Evolutionary conservation across 768 basidiomycete genomes (phyloP), one percentile per base, ranked within the genome.

Genomic region (Rhizopogon vesiculosus): DNA sequence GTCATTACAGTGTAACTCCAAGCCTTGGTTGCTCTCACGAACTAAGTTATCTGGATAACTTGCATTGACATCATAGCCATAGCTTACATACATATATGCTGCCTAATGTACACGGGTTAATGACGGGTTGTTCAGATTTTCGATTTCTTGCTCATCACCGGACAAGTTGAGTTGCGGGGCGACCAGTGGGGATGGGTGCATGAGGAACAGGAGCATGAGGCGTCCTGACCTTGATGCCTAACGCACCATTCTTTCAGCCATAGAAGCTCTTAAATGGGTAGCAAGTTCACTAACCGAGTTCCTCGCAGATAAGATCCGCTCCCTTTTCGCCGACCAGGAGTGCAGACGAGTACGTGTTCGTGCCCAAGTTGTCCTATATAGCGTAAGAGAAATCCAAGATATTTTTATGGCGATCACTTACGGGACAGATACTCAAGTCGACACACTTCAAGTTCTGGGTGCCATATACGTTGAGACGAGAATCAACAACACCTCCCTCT

Each of bases 311-410:
- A 42, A 88, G 66, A 60, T 76, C 72, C 13, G 84, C 84, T 33
- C 82, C 85, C 72, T 87, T 87, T 76, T 87, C 85, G 31, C 86
- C 85, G 40, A 86, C 82, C 33, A 86, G 66, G 59, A 88, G 69
- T 15, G 86, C 86, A 54, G 84, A 84, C 33, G 84, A 86, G 72
- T 87, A 86, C 5, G 85, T 87, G 75, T 86, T 86, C 42, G 85
- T 86, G 56, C 84, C 85, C 60, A 86, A 69, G 69, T 87, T 87
- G 61, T 85, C 85, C 82, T 84, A 53, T n/a, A 53, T 41, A 29
- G 10, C 19, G 42, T 58, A 45, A 59, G 51, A 31, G 25, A 29
- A n/a, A 33, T 7, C 43, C 13, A 22, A 25, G 41, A 31, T 13
- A 16, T 33, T 25, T 25, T 15, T 12, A 45, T 18, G 31, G 13